Base-by-base conservation (phyloP, 2,329 filamentous ascomycete species). In the Cladosporium sp. region DNA sequence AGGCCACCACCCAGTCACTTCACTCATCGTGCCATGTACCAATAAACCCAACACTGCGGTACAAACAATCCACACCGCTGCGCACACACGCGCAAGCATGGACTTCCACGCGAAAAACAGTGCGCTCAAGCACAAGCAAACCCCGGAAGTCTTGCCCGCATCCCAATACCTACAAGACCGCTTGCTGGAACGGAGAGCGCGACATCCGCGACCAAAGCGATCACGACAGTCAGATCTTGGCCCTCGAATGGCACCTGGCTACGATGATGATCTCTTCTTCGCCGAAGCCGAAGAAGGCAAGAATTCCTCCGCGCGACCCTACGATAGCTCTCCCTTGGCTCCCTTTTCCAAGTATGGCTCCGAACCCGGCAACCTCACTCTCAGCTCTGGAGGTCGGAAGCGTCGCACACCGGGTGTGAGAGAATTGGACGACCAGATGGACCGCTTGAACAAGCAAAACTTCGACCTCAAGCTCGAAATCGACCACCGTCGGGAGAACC, bases 391-490 rank as follows among this genome's bases (percentile, higher is more conserved):
- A 48, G 48, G 48, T 3, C 39, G 41, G 11, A 42, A 56, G 32
- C 52, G 60, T n/a, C 58, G 61, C 27, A 49, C 59, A 9, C 53
- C 85, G 66, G 83, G 83, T 2, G 69, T 82, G 6, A 83, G 84
- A 61, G 83, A 86, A 58, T 82, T 85, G 72, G 84, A 88, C 43
- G 59, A 85, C 77, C 79, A 83, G 48, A 69, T 88, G 46, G 85
- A 84, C 4, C 83, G 74, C 1, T 68, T 88, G 18, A 82, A 84
- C 64, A 89, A 89, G 62, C 80, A 87, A 67, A 89, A 88, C 60
- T 89, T 88, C 57, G 84, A 87, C 57, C 73, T 89, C 36, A 88
- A 89, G 65, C 72, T 88, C 27, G 84, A 88, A 62, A 67, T 89
- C 1, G 86, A 78, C 57, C 84, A 88, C 61, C 77, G 83, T 6